Evolutionary conservation across 148 eudicot species (phyloP).

Genomic region (Chenopodium formosanum): DNA sequence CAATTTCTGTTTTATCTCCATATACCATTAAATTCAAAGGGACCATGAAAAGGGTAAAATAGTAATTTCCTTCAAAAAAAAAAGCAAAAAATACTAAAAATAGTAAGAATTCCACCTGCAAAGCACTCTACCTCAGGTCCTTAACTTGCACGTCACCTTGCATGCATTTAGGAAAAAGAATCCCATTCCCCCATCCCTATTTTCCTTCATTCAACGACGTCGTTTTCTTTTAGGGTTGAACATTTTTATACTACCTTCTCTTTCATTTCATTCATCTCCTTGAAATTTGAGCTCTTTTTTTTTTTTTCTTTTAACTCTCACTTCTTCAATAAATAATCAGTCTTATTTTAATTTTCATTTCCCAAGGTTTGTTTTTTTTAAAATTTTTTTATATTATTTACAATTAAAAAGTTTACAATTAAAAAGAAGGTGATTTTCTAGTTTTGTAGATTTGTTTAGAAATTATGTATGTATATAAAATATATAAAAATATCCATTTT

Average conservation of each 20-base stretch:
- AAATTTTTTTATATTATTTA: too few relatives aligned
- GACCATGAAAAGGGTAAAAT: background rate
- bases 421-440: background rate
- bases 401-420: too few relatives aligned
- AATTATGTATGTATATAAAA: too few relatives aligned
- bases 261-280: background rate
- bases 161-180: slow-evolving; percentile 30
- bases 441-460: background rate
- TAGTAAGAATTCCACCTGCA: slow-evolving; percentile 11
- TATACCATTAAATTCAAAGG: background rate
- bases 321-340: background rate
- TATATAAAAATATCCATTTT: background rate
- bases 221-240: slow-evolving; percentile 21
- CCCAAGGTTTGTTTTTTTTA: background rate
- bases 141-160: slow-evolving; percentile 24
- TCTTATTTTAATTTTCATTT: background rate
- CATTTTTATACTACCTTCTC: background rate
- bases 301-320: background rate
- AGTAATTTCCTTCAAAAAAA: background rate
- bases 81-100: background rate
- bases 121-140: slow-evolving; percentile 15
- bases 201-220: slow-evolving; percentile 10
- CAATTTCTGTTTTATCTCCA: too few relatives aligned
- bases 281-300: background rate
- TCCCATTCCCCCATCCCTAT: background rate